Evolutionary conservation across 2,329 filamentous ascomycete genomes (phyloP), one percentile per base, ranked within the genome.

Genomic region (Ceratocystis diversiconidia): DNA sequence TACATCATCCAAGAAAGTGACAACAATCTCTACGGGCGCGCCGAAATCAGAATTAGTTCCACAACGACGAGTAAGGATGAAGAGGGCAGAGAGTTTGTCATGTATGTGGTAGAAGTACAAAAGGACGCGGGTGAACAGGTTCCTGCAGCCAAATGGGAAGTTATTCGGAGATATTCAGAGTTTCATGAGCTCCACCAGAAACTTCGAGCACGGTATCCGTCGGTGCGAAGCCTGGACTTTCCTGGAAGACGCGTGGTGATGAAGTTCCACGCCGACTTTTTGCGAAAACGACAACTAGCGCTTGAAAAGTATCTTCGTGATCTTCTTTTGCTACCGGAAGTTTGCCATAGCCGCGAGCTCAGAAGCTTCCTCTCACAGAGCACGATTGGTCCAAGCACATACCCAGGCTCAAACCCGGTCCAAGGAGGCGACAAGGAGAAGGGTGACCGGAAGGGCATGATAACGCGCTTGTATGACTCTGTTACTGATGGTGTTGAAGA

Each of bases 401-500:
- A 41, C 36, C 36, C 36, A 3, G 36, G 36, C 36, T 41, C 10
- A 15, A 41, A 41, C 46, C 12, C 55, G n/a, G 57, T 61, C 5
- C 81, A 85, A 65, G 77, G 82, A 61, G 81, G 81, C 63, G 80
- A 78, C 5, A 84, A 87, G 64, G 43, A 60, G 1, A 36, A 32
- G 17, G 52, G 63, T 1, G 84, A 84, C 71, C 89, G 88, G 74
- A 87, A 83, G 73, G 89, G 97, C 73, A 92, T 99, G 74, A 94
- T 99, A 69, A 91, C 90, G 0, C 86, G 94, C 3, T 85, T 99
- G 61, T 99, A 97, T 76, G 95, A 95, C 73, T 97, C 92, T 0
- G 92, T 99, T 25, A 89, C 92, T 0, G 94, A 99, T 72, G 94
- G 95, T 43, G 95, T 99, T 87, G 94, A 99, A 73, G 94, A 99